Evolutionary conservation across 2,329 filamentous ascomycete genomes (phyloP), one percentile per base, ranked within the genome.

Genomic region (Tolypocladium inflatum): DNA sequence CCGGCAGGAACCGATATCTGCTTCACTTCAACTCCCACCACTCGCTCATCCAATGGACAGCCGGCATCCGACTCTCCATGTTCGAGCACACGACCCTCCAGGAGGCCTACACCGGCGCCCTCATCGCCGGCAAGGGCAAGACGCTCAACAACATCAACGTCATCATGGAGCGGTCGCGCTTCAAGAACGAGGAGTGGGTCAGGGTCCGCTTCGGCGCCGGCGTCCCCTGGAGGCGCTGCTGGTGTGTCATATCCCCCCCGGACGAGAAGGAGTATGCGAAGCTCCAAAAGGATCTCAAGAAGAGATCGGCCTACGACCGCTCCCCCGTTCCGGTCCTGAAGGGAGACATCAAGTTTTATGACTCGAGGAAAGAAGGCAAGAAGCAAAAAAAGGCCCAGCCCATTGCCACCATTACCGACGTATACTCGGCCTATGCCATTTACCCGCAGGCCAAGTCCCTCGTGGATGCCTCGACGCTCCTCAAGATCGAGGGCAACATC

Each of bases 11-110:
- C 71, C 88, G 94, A 64, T 97, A 97, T 70, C 80, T 99, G 1
- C 80, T 99, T 42, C 94, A 97, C 72, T 99, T 99, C 76, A 96
- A 95, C 72, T 96, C 93, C 0, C 85, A 93, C 64, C 89, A 96
- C 68, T 96, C 93, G 0, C 78, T 99, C 57, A 88, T 92, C 3
- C 92, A 97, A 74, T 99, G 94, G 94, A 96, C 94, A 1, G 89
- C 94, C 19, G 91, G 89, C 51, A 97, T 99, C 64, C 86, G 94
- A 53, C 83, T 99, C 26, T 84, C 93, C 66, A 96, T 97, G 83
- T 97, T 87, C 71, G 94, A 99, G 75, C 89, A 97, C 68, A 86
- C 91, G 1, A 91, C 90, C 0, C 78, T 99, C 39, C 93, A 97
- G 70, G 94, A 99, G 74, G 91, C 94, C 1, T 99, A 99, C 70